Base-by-base conservation (phyloP, 345 rosid genomes). In the Syzygium aromaticum region DNA sequence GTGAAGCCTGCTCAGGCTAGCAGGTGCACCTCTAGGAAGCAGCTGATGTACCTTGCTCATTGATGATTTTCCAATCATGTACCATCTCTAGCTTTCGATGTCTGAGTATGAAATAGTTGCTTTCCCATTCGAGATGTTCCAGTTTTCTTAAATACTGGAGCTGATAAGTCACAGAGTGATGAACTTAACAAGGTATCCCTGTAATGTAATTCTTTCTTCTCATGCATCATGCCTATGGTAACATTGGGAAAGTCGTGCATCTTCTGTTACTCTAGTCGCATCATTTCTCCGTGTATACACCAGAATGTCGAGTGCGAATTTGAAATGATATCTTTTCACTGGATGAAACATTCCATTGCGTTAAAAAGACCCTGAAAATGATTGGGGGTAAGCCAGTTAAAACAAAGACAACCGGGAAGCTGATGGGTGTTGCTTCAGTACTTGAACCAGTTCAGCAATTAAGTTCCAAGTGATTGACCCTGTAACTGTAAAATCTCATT, bases 1-100 rank as follows among this genome's bases (percentile, higher is more conserved):
- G 94, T 87, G n/a, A 57, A 56, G 93, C 91, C 84, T 87, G 84
- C 83, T 92, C 90, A 89, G 46, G 84, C 86, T 80, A 82, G 85
- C 82, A 73, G 49, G 49, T 33, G 25, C 82, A 38, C 49, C 49
- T 38, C 49, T 6, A 73, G 49, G 82, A 33, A 73, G 82, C 82
- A 38, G 82, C 80, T 3, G 25, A 73, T 33, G 80, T 19, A 21
- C 49, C 7, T 38, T 33, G 80, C 80, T 38, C 49, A 19, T 33
- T 33, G 46, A 67, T 67, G 25, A 67, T 67, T 67, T 17, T 9
- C 80, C 1, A 2, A 17, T 17, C 46, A 17, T 67, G 25, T 2
- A 67, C 23, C 78, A 67, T 67, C 33, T 64, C 43, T 16, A 30
- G 22, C 77, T 64, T 28, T 64, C 28, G 1, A 57, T 23, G 3